phyloP scores from a whole-genome alignment of 306 rosid species.

The Elaeagnus macrophylla region DNA sequence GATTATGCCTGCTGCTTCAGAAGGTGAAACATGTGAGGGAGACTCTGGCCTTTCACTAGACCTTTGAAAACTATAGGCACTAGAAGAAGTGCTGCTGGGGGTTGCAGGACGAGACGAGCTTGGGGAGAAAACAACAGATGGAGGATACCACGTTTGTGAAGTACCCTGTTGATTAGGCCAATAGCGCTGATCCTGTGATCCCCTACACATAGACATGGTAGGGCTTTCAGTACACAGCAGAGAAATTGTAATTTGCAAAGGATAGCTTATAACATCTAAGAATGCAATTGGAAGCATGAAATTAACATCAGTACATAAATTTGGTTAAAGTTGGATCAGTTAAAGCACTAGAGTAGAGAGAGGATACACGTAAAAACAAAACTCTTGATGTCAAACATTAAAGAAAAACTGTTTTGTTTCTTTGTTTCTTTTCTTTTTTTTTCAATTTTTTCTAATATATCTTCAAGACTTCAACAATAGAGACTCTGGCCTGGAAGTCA shows the following conservation, averaged over 20 bases:
- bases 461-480: too few relatives aligned
- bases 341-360: too few relatives aligned
- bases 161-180: conserved; percentile 52
- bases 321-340: too few relatives aligned
- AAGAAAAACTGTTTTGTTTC: too few relatives aligned
- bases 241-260: background rate
- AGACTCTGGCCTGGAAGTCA: too few relatives aligned
- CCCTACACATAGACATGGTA: conserved; percentile 31
- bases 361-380: too few relatives aligned
- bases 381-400: too few relatives aligned
- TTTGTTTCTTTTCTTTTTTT: too few relatives aligned
- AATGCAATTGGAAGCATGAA: too few relatives aligned
- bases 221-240: background rate
- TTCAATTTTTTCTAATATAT: too few relatives aligned
- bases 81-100: conserved; percentile 42
- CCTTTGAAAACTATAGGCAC: conserved; percentile 37
- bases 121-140: conserved; percentile 50
- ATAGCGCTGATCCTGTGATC: conserved; percentile 69
- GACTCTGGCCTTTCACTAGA: conserved; percentile 34
- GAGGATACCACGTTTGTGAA: conserved; percentile 79
- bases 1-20: conserved; percentile 71
- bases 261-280: background rate
- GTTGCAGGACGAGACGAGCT: conserved; percentile 60
- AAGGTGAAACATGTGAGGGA: conserved; percentile 57
- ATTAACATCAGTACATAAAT: too few relatives aligned